These are phyloP conservation scores for Fusarium sublunatum DNA, from an alignment of 2,329 filamentous ascomycete species.

Conservation along the genomic window DNA sequence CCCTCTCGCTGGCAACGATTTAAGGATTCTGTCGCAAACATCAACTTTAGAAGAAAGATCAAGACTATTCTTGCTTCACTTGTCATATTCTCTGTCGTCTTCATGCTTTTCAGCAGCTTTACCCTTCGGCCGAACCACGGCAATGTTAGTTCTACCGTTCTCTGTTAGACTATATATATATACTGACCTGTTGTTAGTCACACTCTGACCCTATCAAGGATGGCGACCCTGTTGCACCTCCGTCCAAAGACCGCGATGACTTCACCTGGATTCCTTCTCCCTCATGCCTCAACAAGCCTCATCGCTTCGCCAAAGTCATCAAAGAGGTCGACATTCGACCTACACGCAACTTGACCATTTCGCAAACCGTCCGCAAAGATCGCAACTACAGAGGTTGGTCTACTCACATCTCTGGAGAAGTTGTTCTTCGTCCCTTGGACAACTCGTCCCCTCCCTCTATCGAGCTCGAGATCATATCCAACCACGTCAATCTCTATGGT, in stretches of 20 bases:
- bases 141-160: constrained; percentile 45
- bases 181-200: constrained; percentile 14
- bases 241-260: constrained; percentile 33
- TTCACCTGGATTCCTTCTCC: constrained; percentile 45
- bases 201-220: constrained; percentile 35
- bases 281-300: constrained; percentile 42
- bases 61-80: constrained; percentile 49
- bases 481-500: constrained; percentile 56
- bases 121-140: constrained; percentile 31
- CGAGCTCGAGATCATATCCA: constrained; percentile 59
- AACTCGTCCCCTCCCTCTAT: constrained; percentile 52
- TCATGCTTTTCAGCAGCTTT: constrained; percentile 44
- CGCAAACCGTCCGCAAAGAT: constrained; percentile 51
- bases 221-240: constrained; percentile 42
- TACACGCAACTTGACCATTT: constrained; percentile 53
- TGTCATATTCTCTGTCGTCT: constrained; percentile 50
- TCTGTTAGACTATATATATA: background rate
- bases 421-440: constrained; percentile 57
- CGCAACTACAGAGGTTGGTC: constrained; percentile 35
- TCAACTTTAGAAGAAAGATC: constrained; percentile 44
- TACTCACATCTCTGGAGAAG: constrained; percentile 58
- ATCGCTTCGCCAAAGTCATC: background rate
- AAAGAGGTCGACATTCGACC: constrained; percentile 47
- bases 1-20: constrained; percentile 48
- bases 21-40: constrained; percentile 35